Percentiles rank a stretch among this genome's conserved stretches.
Conservation (phyloP, 805 yeast genomes). For the Zygosaccharomyces gambellarensis region DNA sequence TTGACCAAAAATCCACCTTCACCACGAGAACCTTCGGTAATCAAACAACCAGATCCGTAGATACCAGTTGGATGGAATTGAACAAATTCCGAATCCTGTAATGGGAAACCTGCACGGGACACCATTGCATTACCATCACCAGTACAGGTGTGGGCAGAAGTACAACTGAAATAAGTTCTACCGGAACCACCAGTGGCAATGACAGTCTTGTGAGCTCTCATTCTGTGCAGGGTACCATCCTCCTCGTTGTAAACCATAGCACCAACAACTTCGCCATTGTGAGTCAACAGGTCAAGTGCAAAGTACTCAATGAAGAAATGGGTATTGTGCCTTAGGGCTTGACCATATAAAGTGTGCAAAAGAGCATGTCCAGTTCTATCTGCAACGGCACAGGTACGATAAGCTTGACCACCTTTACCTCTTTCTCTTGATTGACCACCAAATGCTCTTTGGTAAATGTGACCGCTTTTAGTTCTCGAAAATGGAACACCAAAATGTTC, state of each 20-base stretch:
- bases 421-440: slow-evolving; percentile 95
- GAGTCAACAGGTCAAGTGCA: slow-evolving; percentile 90
- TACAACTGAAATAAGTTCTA: slow-evolving; percentile 96
- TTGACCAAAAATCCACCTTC: slow-evolving; percentile 97
- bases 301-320: slow-evolving; percentile 97
- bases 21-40: slow-evolving; percentile 99
- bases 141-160: slow-evolving; percentile 99
- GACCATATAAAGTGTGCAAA: slow-evolving; percentile 93
- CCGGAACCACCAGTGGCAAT: slow-evolving; percentile 99
- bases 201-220: slow-evolving; percentile 93
- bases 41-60: slow-evolving; percentile 97
- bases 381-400: slow-evolving; percentile 99
- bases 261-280: slow-evolving; percentile 95
- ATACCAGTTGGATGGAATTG: slow-evolving; percentile 99
- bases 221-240: slow-evolving; percentile 97
- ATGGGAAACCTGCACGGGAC: slow-evolving; percentile 94
- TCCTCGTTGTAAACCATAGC: slow-evolving; percentile 97
- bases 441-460: slow-evolving; percentile 97
- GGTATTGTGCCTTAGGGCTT: slow-evolving; percentile 92
- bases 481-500: slow-evolving; percentile 99
- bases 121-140: slow-evolving; percentile 99
- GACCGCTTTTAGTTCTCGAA: slow-evolving; percentile 93
- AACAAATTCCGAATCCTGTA: slow-evolving; percentile 94
- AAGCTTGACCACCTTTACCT: slow-evolving; percentile 99
- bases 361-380: slow-evolving; percentile 98